Base-by-base conservation (phyloP, 179 eudicot genomes). In the Silene coronaria region DNA sequence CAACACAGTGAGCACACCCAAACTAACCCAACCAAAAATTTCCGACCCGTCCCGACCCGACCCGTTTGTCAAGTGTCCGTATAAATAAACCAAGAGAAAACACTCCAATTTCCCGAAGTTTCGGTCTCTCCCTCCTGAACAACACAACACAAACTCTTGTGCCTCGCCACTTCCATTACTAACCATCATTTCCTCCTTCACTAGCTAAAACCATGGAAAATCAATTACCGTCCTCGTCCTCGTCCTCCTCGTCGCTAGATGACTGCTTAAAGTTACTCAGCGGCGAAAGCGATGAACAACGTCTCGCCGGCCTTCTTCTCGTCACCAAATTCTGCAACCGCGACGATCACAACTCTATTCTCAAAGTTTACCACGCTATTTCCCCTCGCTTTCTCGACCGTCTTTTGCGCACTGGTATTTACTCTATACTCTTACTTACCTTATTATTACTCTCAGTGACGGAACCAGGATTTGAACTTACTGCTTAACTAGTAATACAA, bases 271-370 rank as follows among this genome's bases (percentile, higher is more conserved):
- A 85, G 84, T 84, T 94, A 2, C 75, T 94, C 61, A 83, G 77
- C 81, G 96, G 94, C 7, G 89, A 89, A 61, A 83, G 82, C 63
- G 98, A 94, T 75, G 96, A 91, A 73, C 96, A 94, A 45, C 90
- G 91, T 13, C 92, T 94, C 0, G 95, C 96, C 0, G 98, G 98
- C 27, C 95, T 94, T 16, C 90, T 94, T 7, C 84, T 94, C 0
- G 95, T 81, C 12, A 84, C 98, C 59, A 92, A 89, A 59, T 73
- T 84, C 65, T 88, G 89, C 70, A 75, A 79, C 79, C 84, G 86
- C 24, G 87, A 90, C 68, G 95, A 94, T 72, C 82, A 80, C 22
- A 73, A 34, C 16, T 80, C 97, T 28, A 87, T 94, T 75, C 81
- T 78, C 36, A 81, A 76, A 75, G 90, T 87, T 11, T 92, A 90